Evolutionary conservation across 2,329 filamentous ascomycete species (phyloP).

Genomic region (Xylaria sp.): DNA sequence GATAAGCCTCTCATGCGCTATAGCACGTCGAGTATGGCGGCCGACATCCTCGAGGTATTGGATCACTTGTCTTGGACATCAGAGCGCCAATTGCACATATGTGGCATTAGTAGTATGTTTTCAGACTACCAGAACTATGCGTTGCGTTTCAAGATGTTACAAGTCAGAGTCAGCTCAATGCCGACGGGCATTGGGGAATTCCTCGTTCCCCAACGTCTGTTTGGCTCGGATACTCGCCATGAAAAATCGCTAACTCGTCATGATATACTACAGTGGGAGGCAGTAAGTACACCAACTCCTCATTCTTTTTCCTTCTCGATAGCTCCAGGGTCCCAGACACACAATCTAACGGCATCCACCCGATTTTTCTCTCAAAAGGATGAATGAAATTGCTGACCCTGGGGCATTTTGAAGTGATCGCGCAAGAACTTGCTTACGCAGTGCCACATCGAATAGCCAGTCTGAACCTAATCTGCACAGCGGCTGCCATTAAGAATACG

Average conservation of each 20-base stretch:
- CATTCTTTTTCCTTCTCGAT: neutral
- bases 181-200: neutral
- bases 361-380: neutral
- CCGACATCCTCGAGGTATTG: conserved; percentile 76
- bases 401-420: conserved; percentile 68
- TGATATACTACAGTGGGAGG: conserved; percentile 32
- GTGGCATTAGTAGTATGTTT: conserved; percentile 72
- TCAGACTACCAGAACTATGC: neutral
- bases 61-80: conserved; percentile 73
- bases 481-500: conserved; percentile 70
- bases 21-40: conserved; percentile 86
- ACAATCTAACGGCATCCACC: conserved; percentile 53
- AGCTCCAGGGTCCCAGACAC: neutral
- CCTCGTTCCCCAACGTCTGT: neutral
- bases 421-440: conserved; percentile 78
- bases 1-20: conserved; percentile 83
- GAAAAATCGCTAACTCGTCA: conserved; percentile 19
- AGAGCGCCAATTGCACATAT: conserved; percentile 68
- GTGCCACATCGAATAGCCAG: conserved; percentile 64
- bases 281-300: conserved; percentile 29
- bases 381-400: conserved; percentile 4
- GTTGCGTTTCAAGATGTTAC: too few species aligned
- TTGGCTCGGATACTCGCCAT: conserved; percentile 46
- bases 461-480: conserved; percentile 71
- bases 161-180: neutral